Percentiles rank a stretch among this genome's conserved stretches.
Evolutionary conservation across 805 yeast species (phyloP).

Genomic region (Nakazawaea ishiwadae): DNA sequence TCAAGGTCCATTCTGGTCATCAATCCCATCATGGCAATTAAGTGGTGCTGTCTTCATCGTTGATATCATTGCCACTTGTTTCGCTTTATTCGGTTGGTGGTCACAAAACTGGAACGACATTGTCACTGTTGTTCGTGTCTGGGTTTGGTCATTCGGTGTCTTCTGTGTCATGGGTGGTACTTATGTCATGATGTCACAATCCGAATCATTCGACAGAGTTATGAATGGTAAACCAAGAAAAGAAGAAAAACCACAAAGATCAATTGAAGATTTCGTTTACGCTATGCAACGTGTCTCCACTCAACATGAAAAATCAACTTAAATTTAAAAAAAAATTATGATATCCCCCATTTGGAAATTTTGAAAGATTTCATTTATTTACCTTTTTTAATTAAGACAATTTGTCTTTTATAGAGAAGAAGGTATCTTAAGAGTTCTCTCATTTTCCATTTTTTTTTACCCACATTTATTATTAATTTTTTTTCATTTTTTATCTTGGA

Average conservation of each 20-base stretch:
- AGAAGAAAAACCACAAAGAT: constrained; percentile 57
- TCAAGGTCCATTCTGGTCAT: constrained; percentile 98
- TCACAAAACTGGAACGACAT: constrained; percentile 96
- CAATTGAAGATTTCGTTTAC: constrained; percentile 78
- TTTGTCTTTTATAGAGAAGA: too few species aligned
- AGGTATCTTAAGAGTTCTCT: too few species aligned
- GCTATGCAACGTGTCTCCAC: constrained; percentile 88
- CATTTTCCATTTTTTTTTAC: too few species aligned
- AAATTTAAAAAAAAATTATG: constrained; percentile 17
- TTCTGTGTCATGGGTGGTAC: constrained; percentile 97
- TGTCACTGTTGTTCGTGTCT: constrained; percentile 89
- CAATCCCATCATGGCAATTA: constrained; percentile 94
- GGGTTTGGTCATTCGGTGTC: constrained; percentile 95
- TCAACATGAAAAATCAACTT: constrained; percentile 79
- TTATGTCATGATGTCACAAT: constrained; percentile 86
- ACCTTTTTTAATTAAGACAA: too few species aligned
- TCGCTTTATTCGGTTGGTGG: constrained; percentile 96
- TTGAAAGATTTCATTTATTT: too few species aligned
- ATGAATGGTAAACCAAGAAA: constrained; percentile 75
- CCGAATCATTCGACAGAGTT: constrained; percentile 74
- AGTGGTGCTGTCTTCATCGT: constrained; percentile 89
- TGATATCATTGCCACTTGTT: constrained; percentile 88
- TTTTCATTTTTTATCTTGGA: too few species aligned
- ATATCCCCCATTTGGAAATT: too few species aligned
- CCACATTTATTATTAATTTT: too few species aligned